Conservation (phyloP, 805 yeast genomes). For the Hanseniaspora thailandica region DNA sequence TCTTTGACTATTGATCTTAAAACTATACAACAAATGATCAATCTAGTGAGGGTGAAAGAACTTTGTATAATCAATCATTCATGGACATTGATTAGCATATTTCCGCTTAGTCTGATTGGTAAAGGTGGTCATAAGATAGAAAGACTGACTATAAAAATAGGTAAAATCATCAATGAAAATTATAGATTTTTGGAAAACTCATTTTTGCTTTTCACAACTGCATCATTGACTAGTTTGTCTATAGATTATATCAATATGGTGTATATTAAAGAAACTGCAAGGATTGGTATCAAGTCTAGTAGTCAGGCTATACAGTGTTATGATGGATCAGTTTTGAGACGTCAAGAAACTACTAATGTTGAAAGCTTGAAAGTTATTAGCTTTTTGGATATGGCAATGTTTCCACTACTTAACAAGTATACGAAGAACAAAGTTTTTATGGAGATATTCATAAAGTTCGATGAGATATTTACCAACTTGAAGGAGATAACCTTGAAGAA, state of each 20-base stretch:
- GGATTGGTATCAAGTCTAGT: not conserved
- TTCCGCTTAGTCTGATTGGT: not conserved
- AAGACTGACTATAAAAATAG: not conserved
- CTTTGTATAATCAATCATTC: not conserved
- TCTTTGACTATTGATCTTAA: not conserved
- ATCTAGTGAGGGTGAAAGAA: not conserved
- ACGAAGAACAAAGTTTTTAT: not conserved
- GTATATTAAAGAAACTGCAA: not conserved
- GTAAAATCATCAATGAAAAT: conserved; percentile 3
- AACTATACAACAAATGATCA: not conserved
- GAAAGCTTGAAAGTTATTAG: not conserved
- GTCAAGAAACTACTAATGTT: not conserved
- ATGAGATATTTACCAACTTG: not conserved
- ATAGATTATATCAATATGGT: conserved; percentile 2
- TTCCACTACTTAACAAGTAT: not conserved
- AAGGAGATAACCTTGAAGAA: not conserved
- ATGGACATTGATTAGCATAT: conserved; percentile 1
- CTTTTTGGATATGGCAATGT: not conserved
- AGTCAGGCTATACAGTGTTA: not conserved
- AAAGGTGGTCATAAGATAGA: not conserved
- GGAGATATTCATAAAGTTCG: conserved; percentile 2
- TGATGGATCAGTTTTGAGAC: not conserved
- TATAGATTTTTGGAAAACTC: not conserved
- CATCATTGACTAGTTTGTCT: not conserved
- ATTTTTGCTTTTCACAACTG: not conserved